Percentiles rank a stretch among this genome's conserved stretches.
Evolutionary conservation across 441 rosid genomes (phyloP).

Genomic region (Adansonia gregorii): DNA sequence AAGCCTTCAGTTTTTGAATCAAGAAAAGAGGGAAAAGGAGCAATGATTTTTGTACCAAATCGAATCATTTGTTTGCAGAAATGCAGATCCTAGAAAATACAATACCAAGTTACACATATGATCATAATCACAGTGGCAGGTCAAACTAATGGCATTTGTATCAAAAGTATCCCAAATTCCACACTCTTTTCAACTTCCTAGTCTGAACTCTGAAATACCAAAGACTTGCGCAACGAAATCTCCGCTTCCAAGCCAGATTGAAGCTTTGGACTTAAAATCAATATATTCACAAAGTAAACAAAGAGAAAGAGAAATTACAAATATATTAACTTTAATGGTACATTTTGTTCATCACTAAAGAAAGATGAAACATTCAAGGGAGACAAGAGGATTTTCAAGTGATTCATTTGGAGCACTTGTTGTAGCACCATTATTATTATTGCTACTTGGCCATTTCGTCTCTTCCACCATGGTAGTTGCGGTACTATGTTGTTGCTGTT

Average conservation of each 20-base stretch:
- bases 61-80: not conserved
- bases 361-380: slow-evolving; percentile 88
- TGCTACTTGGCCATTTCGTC: not conserved
- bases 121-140: not conserved
- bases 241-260: not conserved
- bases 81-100: slow-evolving; percentile 10
- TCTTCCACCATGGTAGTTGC: too few species aligned
- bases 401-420: slow-evolving; percentile 49
- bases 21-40: slow-evolving; percentile 15
- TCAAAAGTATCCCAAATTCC: slow-evolving; percentile 1
- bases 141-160: slow-evolving; percentile 20
- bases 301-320: not conserved
- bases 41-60: slow-evolving; percentile 20
- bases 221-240: not conserved
- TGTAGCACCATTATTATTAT: not conserved
- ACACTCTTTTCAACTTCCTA: not conserved
- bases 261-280: slow-evolving; percentile 11
- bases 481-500: not conserved
- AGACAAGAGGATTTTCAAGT: slow-evolving; percentile 76
- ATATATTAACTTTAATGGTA: not conserved
- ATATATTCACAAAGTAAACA: slow-evolving; percentile 23
- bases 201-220: not conserved
- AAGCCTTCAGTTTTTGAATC: not conserved
- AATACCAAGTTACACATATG: not conserved
- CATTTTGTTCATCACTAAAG: slow-evolving; percentile 39